Percentiles rank a stretch among this genome's conserved stretches.
Evolutionary conservation across 768 basidiomycete genomes (phyloP).

Genomic region (Amylocystis lapponica): DNA sequence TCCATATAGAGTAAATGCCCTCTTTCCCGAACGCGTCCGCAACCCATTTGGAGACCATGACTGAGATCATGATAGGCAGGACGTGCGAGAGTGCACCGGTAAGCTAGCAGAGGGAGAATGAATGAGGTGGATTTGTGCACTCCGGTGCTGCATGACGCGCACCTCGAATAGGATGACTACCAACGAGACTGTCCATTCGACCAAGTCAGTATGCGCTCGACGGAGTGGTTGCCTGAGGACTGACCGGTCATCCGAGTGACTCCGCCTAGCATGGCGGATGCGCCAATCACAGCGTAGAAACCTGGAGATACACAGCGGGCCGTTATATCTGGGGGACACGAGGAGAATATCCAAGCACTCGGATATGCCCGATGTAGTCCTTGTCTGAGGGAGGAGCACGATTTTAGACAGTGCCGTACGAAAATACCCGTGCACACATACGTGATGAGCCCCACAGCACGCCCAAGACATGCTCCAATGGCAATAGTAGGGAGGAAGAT

Average conservation of each 20-base stretch:
- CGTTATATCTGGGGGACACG: conserved; percentile 68
- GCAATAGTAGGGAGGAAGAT: conserved; percentile 75
- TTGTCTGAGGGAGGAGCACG: no score
- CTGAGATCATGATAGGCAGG: conserved; percentile 76
- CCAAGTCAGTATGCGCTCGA: neutral
- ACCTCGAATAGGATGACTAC: conserved; percentile 77
- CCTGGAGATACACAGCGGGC: conserved; percentile 67
- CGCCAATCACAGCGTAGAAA: conserved; percentile 74
- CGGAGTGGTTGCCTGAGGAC: conserved; percentile 13
- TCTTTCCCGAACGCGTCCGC: conserved; percentile 66
- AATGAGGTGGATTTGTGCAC: neutral
- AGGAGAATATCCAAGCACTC: conserved; percentile 61
- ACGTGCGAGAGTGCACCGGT: conserved; percentile 77
- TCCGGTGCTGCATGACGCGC: no score
- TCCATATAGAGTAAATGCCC: conserved; percentile 70
- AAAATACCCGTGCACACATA: conserved; percentile 28
- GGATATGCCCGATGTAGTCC: conserved; percentile 62
- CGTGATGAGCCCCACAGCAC: conserved; percentile 66
- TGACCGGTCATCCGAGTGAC: conserved; percentile 74
- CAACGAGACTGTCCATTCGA: conserved; percentile 47
- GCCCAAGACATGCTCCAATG: conserved; percentile 67
- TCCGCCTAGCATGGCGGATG: conserved; percentile 69
- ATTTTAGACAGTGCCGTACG: neutral
- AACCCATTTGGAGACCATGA: conserved; percentile 74
- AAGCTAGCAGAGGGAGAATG: conserved; percentile 33